phyloP scores from a whole-genome alignment of 2,329 filamentous ascomycete genomes.

The Cadophora malorum region DNA sequence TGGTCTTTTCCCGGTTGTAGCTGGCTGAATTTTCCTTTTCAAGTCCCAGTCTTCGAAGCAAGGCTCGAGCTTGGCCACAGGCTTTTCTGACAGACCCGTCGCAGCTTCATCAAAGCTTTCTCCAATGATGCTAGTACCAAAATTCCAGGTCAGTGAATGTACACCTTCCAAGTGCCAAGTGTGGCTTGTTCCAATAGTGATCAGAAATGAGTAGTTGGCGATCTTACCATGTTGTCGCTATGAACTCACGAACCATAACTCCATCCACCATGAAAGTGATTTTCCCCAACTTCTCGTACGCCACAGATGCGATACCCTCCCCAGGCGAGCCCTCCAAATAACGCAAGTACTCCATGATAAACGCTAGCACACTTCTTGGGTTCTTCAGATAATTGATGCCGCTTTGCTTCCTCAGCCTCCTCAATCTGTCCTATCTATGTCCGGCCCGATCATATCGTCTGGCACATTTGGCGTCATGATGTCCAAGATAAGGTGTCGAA shows the following conservation, averaged over 20 bases:
- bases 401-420: background rate
- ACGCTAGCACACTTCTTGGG: background rate
- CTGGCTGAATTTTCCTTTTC: background rate
- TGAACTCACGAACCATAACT: background rate
- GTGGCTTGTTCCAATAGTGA: no score
- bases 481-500: background rate
- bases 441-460: background rate
- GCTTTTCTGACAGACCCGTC: background rate
- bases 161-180: no score
- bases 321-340: background rate
- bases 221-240: background rate
- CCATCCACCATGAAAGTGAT: constrained; percentile 15
- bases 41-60: background rate
- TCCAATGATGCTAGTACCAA: background rate
- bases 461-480: background rate
- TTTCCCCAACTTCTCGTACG: constrained; percentile 3
- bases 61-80: background rate
- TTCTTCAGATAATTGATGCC: constrained; percentile 1
- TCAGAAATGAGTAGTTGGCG: no score
- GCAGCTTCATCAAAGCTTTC: background rate
- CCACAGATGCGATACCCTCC: background rate
- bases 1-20: background rate
- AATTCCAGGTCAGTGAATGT: background rate
- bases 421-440: background rate
- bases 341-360: background rate